Evolutionary conservation across 345 rosid genomes (phyloP).

Genomic region (Boechera divaricarpa): DNA sequence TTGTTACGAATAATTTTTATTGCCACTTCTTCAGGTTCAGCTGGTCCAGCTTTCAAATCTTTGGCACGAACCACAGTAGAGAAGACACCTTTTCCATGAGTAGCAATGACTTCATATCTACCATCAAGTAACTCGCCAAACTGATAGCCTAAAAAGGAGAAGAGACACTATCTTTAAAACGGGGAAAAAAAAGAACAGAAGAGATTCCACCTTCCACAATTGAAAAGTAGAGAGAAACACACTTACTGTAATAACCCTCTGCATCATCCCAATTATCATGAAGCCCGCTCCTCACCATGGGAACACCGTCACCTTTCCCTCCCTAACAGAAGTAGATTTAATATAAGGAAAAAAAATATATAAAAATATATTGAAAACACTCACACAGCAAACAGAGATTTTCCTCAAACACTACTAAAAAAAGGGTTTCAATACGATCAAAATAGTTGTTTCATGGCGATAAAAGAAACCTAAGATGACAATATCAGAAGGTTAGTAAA

Average conservation of each 20-base stretch:
- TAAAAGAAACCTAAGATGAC: conserved; percentile 9
- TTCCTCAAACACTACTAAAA: conserved; percentile 3
- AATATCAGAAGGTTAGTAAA: conserved; percentile 6
- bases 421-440: conserved; percentile 20
- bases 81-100: conserved; percentile 98
- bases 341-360: not conserved
- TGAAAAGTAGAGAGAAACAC: conserved; percentile 3
- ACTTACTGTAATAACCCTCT: conserved; percentile 97
- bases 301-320: conserved; percentile 80
- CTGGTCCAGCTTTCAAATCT: conserved; percentile 75
- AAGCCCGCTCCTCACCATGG: conserved; percentile 76
- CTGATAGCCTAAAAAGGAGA: conserved; percentile 68
- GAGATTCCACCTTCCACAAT: not conserved
- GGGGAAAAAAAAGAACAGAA: not conserved
- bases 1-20: conserved; percentile 94
- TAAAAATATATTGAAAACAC: not conserved
- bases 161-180: not conserved
- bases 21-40: conserved; percentile 89
- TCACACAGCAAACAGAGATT: conserved; percentile 25
- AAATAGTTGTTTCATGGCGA: not conserved
- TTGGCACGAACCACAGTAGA: conserved; percentile 94
- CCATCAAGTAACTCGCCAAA: conserved; percentile 96
- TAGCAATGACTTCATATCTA: conserved; percentile 92
- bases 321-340: conserved; percentile 41
- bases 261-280: conserved; percentile 99